Evolutionary conservation across 2,329 filamentous ascomycete genomes (phyloP).

Genomic region (Seiridium unicorne): DNA sequence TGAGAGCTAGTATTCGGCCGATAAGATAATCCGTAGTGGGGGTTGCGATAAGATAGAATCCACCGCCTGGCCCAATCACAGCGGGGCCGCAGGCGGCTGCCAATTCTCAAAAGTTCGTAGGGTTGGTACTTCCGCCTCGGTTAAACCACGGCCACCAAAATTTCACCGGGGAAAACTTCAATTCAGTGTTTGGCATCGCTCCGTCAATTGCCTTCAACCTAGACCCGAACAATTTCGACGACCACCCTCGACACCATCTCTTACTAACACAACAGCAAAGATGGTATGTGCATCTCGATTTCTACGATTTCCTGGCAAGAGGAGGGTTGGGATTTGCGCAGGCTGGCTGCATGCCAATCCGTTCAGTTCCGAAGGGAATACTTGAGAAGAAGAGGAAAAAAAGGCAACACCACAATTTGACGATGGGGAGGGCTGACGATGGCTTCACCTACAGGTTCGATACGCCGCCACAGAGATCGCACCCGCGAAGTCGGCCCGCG

Average conservation of each 20-base stretch:
- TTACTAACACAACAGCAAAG: slow-evolving; percentile 50
- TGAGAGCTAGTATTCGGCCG: slow-evolving; percentile 5
- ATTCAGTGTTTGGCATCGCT: slow-evolving; percentile 3
- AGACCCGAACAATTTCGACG: slow-evolving; percentile 40
- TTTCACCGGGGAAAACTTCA: slow-evolving; percentile 41
- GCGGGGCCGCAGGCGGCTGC: background rate
- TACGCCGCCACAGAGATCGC: slow-evolving; percentile 92
- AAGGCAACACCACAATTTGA: background rate
- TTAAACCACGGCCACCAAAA: slow-evolving; percentile 10
- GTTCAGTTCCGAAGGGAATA: background rate
- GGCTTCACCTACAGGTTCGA: slow-evolving; percentile 65
- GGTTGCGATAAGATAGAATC: background rate
- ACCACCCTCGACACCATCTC: slow-evolving; percentile 54
- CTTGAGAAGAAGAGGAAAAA: background rate
- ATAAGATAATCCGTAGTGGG: slow-evolving; percentile 8
- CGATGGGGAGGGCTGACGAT: slow-evolving; percentile 16
- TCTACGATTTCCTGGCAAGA: background rate
- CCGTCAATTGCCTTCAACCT: slow-evolving; percentile 30
- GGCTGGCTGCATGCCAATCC: background rate
- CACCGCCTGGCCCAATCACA: background rate
- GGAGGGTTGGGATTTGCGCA: slow-evolving; percentile 1
- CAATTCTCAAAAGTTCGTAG: slow-evolving; percentile 4
- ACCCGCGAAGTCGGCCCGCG: slow-evolving; percentile 90
- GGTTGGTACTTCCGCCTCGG: slow-evolving; percentile 3
- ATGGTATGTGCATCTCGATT: slow-evolving; percentile 46